These are phyloP conservation scores for Camellia lanceoleosa DNA, from an alignment of 148 eudicot genomes.

Conservation along the genomic window DNA sequence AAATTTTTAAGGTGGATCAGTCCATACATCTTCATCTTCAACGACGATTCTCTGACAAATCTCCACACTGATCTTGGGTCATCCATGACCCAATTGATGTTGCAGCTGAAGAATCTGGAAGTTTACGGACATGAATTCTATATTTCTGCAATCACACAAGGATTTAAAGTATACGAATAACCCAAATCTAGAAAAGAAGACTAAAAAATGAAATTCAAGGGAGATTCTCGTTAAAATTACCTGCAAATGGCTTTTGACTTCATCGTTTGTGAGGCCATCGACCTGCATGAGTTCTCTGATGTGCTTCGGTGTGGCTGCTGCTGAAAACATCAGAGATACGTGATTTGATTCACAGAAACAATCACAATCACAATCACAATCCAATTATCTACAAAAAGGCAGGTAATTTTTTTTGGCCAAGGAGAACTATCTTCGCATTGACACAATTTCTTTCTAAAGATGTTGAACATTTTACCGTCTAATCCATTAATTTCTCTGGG, in stretches of 20 bases:
- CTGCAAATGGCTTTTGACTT: conserved; percentile 20
- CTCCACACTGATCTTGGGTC: background rate
- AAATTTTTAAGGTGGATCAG: background rate
- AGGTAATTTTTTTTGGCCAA: too few relatives aligned
- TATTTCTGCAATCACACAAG: conserved; percentile 8
- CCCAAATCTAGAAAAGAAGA: too few relatives aligned
- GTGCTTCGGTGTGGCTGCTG: conserved; percentile 20
- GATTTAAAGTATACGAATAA: background rate
- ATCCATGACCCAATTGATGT: background rate
- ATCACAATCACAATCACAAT: background rate
- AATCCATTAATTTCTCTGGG: background rate
- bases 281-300: conserved; percentile 18
- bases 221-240: conserved; percentile 1
- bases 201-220: background rate
- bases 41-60: background rate
- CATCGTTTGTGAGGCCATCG: conserved; percentile 17
- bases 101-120: background rate
- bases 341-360: background rate
- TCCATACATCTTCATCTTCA: background rate
- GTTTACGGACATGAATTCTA: conserved; percentile 10
- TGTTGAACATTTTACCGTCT: background rate
- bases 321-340: background rate
- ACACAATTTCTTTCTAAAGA: background rate
- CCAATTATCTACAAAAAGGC: background rate
- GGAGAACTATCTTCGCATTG: background rate